phyloP scores from a whole-genome alignment of 1,139 yeast genomes.

The Suhomyces terraborum region DNA sequence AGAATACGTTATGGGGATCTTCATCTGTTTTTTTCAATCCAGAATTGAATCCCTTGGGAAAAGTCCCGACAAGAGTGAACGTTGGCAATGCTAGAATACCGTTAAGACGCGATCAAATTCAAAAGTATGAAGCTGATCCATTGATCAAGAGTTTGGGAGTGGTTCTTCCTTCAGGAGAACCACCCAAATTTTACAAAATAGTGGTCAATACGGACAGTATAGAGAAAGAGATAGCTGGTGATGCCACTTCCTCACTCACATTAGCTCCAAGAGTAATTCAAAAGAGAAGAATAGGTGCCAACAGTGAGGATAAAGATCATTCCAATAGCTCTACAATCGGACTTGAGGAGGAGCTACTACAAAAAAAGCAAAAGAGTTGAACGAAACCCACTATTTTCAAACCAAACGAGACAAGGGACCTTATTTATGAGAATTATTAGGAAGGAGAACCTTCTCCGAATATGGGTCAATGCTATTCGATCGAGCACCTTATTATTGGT shows the following conservation, averaged over 20 bases:
- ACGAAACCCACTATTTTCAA: conserved; percentile 16
- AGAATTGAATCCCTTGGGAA: conserved; percentile 49
- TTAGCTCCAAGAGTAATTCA: conserved; percentile 11
- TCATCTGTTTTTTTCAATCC: conserved; percentile 48
- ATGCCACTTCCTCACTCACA: conserved; percentile 5
- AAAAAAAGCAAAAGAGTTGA: conserved; percentile 3
- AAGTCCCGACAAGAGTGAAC: conserved; percentile 30
- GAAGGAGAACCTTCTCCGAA: too few species aligned
- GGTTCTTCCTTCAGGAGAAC: conserved; percentile 39
- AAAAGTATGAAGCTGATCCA: conserved; percentile 27
- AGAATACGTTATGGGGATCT: conserved; percentile 38
- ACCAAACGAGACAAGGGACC: too few species aligned
- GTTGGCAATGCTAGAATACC: conserved; percentile 34
- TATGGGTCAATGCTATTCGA: not conserved
- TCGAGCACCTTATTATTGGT: too few species aligned
- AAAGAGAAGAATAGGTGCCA: conserved; percentile 8
- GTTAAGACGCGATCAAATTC: conserved; percentile 17
- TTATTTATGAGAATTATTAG: too few species aligned
- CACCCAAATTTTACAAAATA: conserved; percentile 44
- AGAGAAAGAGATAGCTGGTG: conserved; percentile 4
- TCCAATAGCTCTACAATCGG: conserved; percentile 2
- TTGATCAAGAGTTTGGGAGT: conserved; percentile 28
- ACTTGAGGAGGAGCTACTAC: conserved; percentile 10
- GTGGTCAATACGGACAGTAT: conserved; percentile 34
- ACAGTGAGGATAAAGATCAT: conserved; percentile 5